These are phyloP conservation scores for Lithospermum erythrorhizon DNA, from an alignment of 257 asterid genomes.

Conservation along the genomic window DNA sequence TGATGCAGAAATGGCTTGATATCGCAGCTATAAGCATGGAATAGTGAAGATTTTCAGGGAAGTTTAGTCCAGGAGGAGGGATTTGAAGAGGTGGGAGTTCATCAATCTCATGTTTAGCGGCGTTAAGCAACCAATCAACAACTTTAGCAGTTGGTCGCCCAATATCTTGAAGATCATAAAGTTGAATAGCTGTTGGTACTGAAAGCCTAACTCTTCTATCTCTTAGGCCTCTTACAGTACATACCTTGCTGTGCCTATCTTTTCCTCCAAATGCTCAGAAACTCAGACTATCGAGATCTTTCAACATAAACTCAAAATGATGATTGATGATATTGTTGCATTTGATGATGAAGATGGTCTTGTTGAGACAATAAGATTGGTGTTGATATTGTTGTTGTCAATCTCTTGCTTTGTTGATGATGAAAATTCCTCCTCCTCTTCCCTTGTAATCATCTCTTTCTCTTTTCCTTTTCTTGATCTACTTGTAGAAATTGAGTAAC, in stretches of 20 bases:
- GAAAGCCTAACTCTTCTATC: constrained; percentile 69
- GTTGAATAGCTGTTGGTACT: constrained; percentile 58
- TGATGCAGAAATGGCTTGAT: constrained; percentile 9
- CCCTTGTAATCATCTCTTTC: not conserved
- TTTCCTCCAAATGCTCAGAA: constrained; percentile 61
- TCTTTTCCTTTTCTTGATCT: not conserved
- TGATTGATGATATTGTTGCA: not conserved
- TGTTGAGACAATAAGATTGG: not conserved
- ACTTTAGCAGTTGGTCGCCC: constrained; percentile 93
- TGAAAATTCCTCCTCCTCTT: not conserved
- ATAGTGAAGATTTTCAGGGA: not conserved
- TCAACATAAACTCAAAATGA: not conserved
- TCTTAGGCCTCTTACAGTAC: constrained; percentile 55
- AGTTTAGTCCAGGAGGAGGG: not conserved
- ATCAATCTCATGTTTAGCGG: constrained; percentile 20
- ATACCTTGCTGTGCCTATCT: constrained; percentile 76
- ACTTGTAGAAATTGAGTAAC: not conserved
- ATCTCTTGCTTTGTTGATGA: not conserved
- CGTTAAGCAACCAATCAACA: constrained; percentile 71
- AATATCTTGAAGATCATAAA: constrained; percentile 62
- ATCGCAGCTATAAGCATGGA: not conserved
- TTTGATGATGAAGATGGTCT: not conserved
- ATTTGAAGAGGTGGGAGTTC: not conserved
- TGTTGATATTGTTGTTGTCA: no score
- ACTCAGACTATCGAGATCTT: constrained; percentile 51